Percentiles rank a stretch among this genome's conserved stretches.
Evolutionary conservation across 2,329 filamentous ascomycete genomes (phyloP).

Genomic region (Chlorencoelia australis): DNA sequence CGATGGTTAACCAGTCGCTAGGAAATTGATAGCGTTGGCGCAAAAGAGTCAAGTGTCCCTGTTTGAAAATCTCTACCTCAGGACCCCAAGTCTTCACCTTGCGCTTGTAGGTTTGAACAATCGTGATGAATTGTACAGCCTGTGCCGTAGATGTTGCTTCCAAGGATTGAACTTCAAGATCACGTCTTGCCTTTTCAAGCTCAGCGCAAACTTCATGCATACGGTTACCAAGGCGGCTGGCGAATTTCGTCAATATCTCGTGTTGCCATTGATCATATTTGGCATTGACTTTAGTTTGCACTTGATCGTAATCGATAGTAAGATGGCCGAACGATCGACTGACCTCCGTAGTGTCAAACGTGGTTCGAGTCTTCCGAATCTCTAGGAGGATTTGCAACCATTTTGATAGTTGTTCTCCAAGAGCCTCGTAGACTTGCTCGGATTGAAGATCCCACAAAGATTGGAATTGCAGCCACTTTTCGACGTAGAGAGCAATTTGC

Average conservation of each 20-base stretch:
- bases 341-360: constrained; percentile 94
- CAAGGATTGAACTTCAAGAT: constrained; percentile 83
- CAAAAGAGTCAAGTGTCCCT: constrained; percentile 85
- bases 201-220: constrained; percentile 91
- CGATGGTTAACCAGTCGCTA: constrained; percentile 87
- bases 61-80: constrained; percentile 90
- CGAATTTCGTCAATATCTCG: constrained; percentile 91
- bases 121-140: constrained; percentile 96
- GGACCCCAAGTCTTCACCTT: constrained; percentile 92
- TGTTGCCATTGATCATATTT: constrained; percentile 99
- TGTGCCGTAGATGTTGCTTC: constrained; percentile 94
- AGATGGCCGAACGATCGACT: constrained; percentile 89
- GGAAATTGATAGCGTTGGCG: constrained; percentile 92
- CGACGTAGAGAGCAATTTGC: constrained; percentile 76
- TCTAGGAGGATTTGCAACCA: constrained; percentile 97
- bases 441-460: constrained; percentile 96
- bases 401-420: constrained; percentile 82
- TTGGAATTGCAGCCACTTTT: constrained; percentile 98
- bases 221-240: constrained; percentile 72
- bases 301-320: constrained; percentile 94
- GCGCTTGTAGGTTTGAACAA: constrained; percentile 90
- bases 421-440: constrained; percentile 84
- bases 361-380: constrained; percentile 87
- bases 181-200: constrained; percentile 79
- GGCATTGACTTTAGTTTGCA: constrained; percentile 95